Percentiles rank a stretch among this genome's conserved stretches.
Evolutionary conservation across 2,329 filamentous ascomycete species (phyloP).

Genomic region (Mycosphaerelloides madeirae): DNA sequence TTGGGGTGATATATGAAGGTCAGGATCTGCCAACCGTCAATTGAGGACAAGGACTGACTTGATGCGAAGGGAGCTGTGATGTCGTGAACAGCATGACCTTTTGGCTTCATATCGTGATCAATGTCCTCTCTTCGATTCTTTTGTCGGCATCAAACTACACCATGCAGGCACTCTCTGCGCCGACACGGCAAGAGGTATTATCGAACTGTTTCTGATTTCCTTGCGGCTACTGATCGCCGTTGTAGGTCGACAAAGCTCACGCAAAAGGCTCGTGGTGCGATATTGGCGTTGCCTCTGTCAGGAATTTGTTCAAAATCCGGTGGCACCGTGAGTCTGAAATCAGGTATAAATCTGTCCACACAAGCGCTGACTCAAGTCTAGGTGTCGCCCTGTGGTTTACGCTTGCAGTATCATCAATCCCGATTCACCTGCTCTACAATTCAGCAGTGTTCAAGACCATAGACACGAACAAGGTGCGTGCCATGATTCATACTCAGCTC

Average conservation of each 20-base stretch:
- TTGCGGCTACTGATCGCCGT: too few relatives aligned
- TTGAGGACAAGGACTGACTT: background rate
- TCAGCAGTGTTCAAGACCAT: slow-evolving; percentile 27
- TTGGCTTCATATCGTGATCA: slow-evolving; percentile 44
- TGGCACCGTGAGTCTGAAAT: slow-evolving; percentile 10
- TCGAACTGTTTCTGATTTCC: too few relatives aligned
- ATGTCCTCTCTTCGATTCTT: slow-evolving; percentile 43
- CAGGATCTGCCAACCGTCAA: background rate
- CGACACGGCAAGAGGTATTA: slow-evolving; percentile 43
- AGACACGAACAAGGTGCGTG: slow-evolving; percentile 11
- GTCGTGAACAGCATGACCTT: slow-evolving; percentile 13
- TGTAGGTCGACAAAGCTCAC: slow-evolving; percentile 44
- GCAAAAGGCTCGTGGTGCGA: slow-evolving; percentile 38
- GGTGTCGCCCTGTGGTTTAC: slow-evolving; percentile 21
- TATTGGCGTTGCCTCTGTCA: slow-evolving; percentile 42
- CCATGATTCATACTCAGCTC: too few relatives aligned
- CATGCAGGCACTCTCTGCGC: slow-evolving; percentile 50
- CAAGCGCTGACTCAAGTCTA: too few relatives aligned
- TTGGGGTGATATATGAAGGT: slow-evolving; percentile 15
- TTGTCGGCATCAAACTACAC: slow-evolving; percentile 48
- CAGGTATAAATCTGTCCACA: too few relatives aligned
- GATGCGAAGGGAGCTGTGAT: slow-evolving; percentile 19
- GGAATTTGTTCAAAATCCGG: slow-evolving; percentile 33
- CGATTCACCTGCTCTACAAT: slow-evolving; percentile 37
- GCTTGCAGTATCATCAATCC: slow-evolving; percentile 31